Evolutionary conservation across 176 grass and related monocot genomes (phyloP), one percentile per base, ranked within the genome.

Genomic region (Hordeum marinum): DNA sequence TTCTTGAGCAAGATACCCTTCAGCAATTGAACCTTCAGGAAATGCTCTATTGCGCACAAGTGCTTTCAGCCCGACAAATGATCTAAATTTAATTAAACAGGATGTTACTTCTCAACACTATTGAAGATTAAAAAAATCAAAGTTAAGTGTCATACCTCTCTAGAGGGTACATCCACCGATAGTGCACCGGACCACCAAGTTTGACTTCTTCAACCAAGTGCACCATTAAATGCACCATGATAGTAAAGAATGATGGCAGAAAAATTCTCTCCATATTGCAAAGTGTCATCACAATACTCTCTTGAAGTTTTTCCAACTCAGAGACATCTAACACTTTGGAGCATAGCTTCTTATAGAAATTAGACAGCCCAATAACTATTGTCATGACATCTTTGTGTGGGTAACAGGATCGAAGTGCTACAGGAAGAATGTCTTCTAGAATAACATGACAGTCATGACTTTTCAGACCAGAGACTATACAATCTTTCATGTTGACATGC

Each of bases 361-460:
- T 34, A 34, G 32, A 34, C 32, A 34, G 32, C 32, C 32, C 32
- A 3, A 34, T 34, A 34, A 34, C 32, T 34, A 34, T 34, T 4
- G 2, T 34, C 32, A 34, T 34, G 59, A 84, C 35, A 17, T 79
- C 59, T 55, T 84, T 89, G 2, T 4, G 11, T 0, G 68, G 34
- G 46, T 72, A 85, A 76, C 46, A 76, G 0, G 34, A 60, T 18
- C 62, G 50, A 23, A 79, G 52, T 48, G 81, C 81, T 11, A 84
- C 10, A 2, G 80, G 81, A 69, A 88, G 35, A 68, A 84, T 39
- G 7, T 82, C 39, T 67, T 89, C 26, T 24, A 90, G 18, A 3
- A 85, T 20, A 66, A 84, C 59, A 63, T 89, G 87, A 42, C 23
- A 74, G 23, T 85, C 87, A 74, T 84, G 87, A 27, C 70, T 85